A percentile compares a stretch with the other conserved stretches of the same genome.
Evolutionary conservation across 225 moss, liverwort and hornwort species (phyloP).

Genomic region (Rhytidiadelphus loreus): DNA sequence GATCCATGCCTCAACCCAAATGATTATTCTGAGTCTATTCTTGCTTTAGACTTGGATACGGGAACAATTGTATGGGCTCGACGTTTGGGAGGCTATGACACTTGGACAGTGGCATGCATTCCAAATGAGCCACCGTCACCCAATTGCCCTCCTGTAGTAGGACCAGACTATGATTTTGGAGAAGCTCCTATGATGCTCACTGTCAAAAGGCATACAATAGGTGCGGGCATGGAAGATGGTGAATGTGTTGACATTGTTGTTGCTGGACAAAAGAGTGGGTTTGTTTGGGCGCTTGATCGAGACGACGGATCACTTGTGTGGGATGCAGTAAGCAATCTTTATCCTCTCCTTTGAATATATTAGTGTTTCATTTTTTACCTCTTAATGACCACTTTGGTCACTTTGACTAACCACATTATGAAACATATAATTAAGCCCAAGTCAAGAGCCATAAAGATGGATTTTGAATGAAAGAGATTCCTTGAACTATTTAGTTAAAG

Average conservation of each 20-base stretch:
- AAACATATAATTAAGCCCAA: background rate
- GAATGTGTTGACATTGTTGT: background rate
- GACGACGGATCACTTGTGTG: background rate
- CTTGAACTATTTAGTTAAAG: too few relatives aligned
- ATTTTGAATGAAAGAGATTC: background rate
- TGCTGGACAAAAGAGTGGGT: background rate
- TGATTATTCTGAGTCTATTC: background rate
- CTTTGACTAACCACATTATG: background rate
- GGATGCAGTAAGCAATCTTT: background rate
- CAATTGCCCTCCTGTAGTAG: background rate
- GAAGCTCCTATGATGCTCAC: background rate
- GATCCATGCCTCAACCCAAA: background rate
- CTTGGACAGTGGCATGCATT: background rate
- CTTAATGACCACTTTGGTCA: too few relatives aligned
- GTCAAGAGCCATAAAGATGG: background rate
- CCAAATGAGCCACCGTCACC: background rate
- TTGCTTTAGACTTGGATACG: background rate
- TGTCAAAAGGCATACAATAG: background rate
- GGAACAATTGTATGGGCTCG: background rate
- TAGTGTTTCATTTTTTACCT: background rate
- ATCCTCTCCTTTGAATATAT: fast-evolving
- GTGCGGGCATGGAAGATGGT: too few relatives aligned
- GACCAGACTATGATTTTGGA: background rate
- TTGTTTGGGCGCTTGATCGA: background rate
- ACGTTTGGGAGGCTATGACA: background rate